Base-by-base conservation (phyloP, 176 grass and related monocot genomes). In the Raddia guianensis region DNA sequence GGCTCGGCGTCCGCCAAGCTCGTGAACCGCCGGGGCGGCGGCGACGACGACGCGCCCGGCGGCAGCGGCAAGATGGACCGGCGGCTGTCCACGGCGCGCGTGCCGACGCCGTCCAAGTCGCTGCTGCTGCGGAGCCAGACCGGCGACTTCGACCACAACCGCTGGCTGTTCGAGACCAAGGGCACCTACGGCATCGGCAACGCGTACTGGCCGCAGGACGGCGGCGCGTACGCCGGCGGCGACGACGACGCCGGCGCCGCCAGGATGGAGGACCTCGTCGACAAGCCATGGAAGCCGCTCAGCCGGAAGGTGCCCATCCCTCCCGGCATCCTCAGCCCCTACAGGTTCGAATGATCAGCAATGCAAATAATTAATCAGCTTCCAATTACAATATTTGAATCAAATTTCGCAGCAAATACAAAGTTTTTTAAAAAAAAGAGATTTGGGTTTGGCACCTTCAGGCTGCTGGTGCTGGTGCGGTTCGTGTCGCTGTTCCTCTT, bases 161-260 rank as follows among this genome's bases (percentile, higher is more conserved):
- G 88, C 64, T 97, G 94, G 94, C 82, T 97, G 73, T 97, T 97
- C 73, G 91, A 93, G 79, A 93, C 94, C 73, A 87, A 84, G 53
- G 94, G 94, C 49, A 97, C 88, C 1, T 97, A 97, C 40, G 94
- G 91, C 44, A 92, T 92, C 85, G 91, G 94, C 14, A 97, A 93
- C 67, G 94, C 91, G 2, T 88, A 75, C 73, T 97, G 91, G 90
- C 83, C 89, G 27, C 80, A 80, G 75, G 80, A 88, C 27, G 76
- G 54, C 50, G n/a, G 73, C 19, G 68, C 47, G 15, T 91, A 90
- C 62, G 80, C 47, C 63, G 63, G 40, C 44, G 84, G 80, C 9
- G 85, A 78, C 5, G 85, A 40, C 12, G 78, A 79, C 2, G 70
- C 47, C 14, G 69, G 77, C 3, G 45, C 70, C 50, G 57, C 87